Conservation (phyloP, 2,329 filamentous ascomycete genomes). For the Colletotrichum liaoningense region DNA sequence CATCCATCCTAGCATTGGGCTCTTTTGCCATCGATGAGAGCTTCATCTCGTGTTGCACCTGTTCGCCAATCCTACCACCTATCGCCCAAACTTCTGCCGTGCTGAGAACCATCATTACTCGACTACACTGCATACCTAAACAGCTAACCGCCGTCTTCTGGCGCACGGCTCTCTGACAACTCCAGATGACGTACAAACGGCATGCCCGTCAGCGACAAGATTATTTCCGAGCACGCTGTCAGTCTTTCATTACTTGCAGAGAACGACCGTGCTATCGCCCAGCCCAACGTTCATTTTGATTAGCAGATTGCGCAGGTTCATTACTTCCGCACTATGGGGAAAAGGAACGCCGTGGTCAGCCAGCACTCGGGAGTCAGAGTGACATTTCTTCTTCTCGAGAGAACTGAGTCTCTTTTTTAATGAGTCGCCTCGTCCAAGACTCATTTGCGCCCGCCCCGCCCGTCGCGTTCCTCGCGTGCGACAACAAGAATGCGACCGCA, state of each 20-base stretch:
- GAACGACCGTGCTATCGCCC: not conserved
- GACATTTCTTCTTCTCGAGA: slow-evolving; percentile 10
- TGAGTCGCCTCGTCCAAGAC: not conserved
- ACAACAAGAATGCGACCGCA: not conserved
- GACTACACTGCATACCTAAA: not conserved
- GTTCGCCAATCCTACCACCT: slow-evolving; percentile 8
- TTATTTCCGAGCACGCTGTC: not conserved
- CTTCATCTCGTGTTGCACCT: slow-evolving; percentile 1
- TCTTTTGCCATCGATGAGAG: not conserved
- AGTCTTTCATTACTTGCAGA: not conserved
- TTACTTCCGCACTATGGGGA: not conserved
- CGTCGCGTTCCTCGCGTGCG: not conserved
- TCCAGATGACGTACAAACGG: slow-evolving; percentile 21
- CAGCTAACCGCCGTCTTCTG: not conserved
- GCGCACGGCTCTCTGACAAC: not conserved
- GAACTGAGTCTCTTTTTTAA: not conserved
- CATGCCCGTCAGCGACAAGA: not conserved
- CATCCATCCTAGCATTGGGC: not conserved
- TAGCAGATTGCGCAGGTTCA: slow-evolving; percentile 3
- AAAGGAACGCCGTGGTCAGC: not conserved
- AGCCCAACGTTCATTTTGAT: not conserved
- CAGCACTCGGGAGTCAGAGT: not conserved
- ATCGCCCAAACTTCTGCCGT: slow-evolving; percentile 12
- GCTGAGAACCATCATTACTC: slow-evolving; percentile 3
- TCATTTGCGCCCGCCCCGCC: not conserved